These are phyloP conservation scores for Eucalyptus regnans DNA, from an alignment of 345 rosid genomes.

Conservation along the genomic window DNA sequence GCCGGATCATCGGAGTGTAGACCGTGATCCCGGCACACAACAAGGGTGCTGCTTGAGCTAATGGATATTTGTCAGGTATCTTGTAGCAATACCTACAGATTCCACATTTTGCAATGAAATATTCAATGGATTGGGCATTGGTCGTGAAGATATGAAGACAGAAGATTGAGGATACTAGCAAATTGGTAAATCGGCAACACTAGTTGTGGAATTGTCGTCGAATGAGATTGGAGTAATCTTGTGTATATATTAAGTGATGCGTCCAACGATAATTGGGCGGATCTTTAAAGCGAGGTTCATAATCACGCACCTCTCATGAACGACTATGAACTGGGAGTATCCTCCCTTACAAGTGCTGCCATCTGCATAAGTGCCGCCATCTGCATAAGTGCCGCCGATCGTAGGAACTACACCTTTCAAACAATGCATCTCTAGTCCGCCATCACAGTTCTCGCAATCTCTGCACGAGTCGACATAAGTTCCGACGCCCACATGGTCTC, in stretches of 20 bases:
- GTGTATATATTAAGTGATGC: not conserved
- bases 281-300: not conserved
- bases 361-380: slow-evolving; percentile 21
- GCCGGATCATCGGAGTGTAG: slow-evolving; percentile 24
- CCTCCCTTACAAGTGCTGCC: slow-evolving; percentile 32
- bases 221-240: not conserved
- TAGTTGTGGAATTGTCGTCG: not conserved
- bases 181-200: not conserved
- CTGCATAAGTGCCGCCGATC: slow-evolving; percentile 14
- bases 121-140: not conserved
- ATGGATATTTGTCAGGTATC: slow-evolving; percentile 29
- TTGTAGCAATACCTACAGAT: slow-evolving; percentile 23
- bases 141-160: not conserved
- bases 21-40: slow-evolving; percentile 34
- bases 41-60: slow-evolving; percentile 22
- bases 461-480: slow-evolving; percentile 2
- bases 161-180: not conserved
- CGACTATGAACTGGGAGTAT: slow-evolving; percentile 21
- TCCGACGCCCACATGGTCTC: slow-evolving; percentile 5
- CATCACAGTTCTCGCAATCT: slow-evolving; percentile 16
- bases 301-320: slow-evolving; percentile 7
- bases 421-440: slow-evolving; percentile 10
- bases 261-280: not conserved
- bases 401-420: slow-evolving; percentile 8
- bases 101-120: not conserved